A percentile compares a stretch with the other conserved stretches of the same genome.
These are phyloP conservation scores for Amanita phalloides DNA, from an alignment of 768 basidiomycete species.

Conservation along the genomic window DNA sequence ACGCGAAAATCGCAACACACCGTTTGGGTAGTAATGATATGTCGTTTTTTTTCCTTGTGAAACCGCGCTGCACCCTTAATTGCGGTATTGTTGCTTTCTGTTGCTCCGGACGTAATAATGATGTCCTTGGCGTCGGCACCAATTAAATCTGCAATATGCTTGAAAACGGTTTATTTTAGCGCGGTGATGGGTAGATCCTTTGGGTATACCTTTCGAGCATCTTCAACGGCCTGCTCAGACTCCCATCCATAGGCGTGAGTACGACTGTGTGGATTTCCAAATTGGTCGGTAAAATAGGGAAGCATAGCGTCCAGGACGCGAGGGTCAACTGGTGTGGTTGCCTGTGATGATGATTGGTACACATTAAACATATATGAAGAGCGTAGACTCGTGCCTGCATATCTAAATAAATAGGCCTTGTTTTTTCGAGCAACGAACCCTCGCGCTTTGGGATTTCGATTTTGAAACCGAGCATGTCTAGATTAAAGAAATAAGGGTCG, in stretches of 20 bases:
- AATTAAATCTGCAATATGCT: slow-evolving; percentile 89
- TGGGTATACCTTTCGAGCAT: slow-evolving; percentile 63
- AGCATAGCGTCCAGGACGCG: slow-evolving; percentile 96
- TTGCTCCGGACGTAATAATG: slow-evolving; percentile 95
- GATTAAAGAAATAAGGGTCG: slow-evolving; percentile 1
- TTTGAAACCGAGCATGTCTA: slow-evolving; percentile 89
- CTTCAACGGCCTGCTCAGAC: slow-evolving; percentile 89
- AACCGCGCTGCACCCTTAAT: slow-evolving; percentile 97
- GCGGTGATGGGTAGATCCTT: background rate
- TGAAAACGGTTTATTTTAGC: slow-evolving; percentile 4
- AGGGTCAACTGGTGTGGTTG: slow-evolving; percentile 96
- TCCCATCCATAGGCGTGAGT: slow-evolving; percentile 99
- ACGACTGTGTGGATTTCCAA: slow-evolving; percentile 95
- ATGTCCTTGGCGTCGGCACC: slow-evolving; percentile 95
- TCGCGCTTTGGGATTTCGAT: slow-evolving; percentile 54
- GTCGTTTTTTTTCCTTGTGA: slow-evolving; percentile 85
- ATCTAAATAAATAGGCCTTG: slow-evolving; percentile 92
- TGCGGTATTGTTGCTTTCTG: slow-evolving; percentile 95
- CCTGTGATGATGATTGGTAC: slow-evolving; percentile 33
- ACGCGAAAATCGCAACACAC: slow-evolving; percentile 31
- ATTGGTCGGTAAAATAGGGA: slow-evolving; percentile 90
- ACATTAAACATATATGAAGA: background rate
- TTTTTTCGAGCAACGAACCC: slow-evolving; percentile 44
- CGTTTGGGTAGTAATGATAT: slow-evolving; percentile 92
- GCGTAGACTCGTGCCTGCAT: slow-evolving; percentile 61